Evolutionary conservation across 345 rosid genomes (phyloP), one percentile per base, ranked within the genome.

Genomic region (Citrus unshiu): DNA sequence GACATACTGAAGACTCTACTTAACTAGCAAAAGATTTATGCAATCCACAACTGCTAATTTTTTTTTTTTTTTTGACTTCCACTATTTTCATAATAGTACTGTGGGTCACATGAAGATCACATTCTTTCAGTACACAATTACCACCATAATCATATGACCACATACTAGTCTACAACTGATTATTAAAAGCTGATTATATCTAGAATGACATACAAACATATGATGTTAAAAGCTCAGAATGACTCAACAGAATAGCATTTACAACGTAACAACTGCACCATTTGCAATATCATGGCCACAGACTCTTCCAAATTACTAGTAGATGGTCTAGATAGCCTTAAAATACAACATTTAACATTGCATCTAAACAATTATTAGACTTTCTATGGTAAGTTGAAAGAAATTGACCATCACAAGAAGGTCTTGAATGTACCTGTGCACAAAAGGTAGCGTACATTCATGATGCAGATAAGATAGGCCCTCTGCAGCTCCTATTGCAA

Each of bases 401-500:
- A 82, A 56, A 22, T 72, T 6, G 39, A 57, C 19, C 27, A 64
- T 49, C n/a, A 43, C 58, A 62, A 70, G 57, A 64, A 32, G 69
- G 37, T 54, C 27, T 29, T 4, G 51, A 80, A 71, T 62, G 62
- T 90, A 97, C 98, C 99, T 91, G 87, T 97, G 99, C 81, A 94
- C 98, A 27, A 94, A 85, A 79, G 98, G 87, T 27, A 98, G 98
- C 0, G 82, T 84, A 78, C 98, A 92, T 89, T 97, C 99, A 75
- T 97, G 99, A 85, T 97, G 98, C 77, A 97, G 87, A 86, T 88
- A 89, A 71, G 91, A 86, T 40, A 97, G 85, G 78, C 86, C 98
- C 83, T 97, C 99, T 2, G 99, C 98, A 30, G 97, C 95, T 84
- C 98, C 99, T 69, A 85, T 90, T 73, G 98, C 99, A 72, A 97